Conservation (phyloP, 2,329 filamentous ascomycete species). For the Cladosporium sp. region DNA sequence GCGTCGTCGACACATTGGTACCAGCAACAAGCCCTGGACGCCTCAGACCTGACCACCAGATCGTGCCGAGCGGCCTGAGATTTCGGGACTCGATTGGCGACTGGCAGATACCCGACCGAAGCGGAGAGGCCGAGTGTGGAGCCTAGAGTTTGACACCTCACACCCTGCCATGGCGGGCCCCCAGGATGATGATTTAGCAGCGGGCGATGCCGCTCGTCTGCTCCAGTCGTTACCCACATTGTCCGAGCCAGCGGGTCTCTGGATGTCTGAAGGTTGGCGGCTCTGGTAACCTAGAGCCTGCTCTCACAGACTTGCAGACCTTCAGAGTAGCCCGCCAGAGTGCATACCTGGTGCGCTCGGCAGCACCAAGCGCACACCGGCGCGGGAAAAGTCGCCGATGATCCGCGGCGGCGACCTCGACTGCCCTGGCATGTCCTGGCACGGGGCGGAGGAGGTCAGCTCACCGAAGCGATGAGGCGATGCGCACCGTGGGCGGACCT, state of each 20-base stretch:
- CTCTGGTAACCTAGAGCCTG: constrained; percentile 8
- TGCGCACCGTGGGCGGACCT: background rate
- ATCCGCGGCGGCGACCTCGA: no score
- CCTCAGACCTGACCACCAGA: constrained; percentile 1
- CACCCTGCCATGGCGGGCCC: constrained; percentile 1
- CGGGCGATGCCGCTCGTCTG: background rate
- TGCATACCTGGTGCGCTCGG: no score
- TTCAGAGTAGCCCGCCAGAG: background rate
- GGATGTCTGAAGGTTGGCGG: constrained; percentile 5
- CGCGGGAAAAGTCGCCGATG: no score
- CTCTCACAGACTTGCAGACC: background rate
- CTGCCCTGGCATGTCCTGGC: background rate
- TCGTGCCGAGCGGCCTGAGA: constrained; percentile 5
- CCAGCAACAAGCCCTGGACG: constrained; percentile 3
- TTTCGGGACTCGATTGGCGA: constrained; percentile 1
- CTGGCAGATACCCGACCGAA: background rate
- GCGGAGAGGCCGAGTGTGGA: constrained; percentile 9
- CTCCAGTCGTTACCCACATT: constrained; percentile 2
- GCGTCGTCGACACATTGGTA: constrained; percentile 4
- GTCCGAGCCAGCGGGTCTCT: constrained; percentile 1
- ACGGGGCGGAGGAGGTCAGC: background rate
- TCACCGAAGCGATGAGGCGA: background rate
- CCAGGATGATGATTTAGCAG: background rate
- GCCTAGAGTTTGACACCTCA: constrained; percentile 5
- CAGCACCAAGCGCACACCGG: no score